Evolutionary conservation across 2,329 filamentous ascomycete genomes (phyloP), one percentile per base, ranked within the genome.

Genomic region (Ceratocystis variospora): DNA sequence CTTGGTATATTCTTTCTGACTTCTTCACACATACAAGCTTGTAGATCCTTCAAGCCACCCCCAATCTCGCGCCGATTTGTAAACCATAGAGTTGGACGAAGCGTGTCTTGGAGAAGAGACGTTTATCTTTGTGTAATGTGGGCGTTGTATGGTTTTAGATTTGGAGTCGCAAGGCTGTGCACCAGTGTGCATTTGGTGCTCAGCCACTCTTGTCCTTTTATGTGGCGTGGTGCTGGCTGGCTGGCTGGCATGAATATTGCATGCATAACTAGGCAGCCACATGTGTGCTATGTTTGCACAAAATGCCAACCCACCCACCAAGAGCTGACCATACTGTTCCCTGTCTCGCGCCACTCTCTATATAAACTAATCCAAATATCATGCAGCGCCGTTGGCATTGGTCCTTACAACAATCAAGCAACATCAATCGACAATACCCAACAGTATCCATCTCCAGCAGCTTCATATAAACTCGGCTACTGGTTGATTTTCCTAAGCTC

Each of bases 1-100:
- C 17, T 7, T 37, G 31, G 8, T 33, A 8, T 37, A 12, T 59
- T 59, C 55, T 59, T 37, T 59, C 28, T 37, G 28, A 7, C 55
- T 59, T 59, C 55, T 59, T 33, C n/a, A 59, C 37, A 53, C 19
- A 41, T 28, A 37, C 55, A 37, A 59, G 55, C 55, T n/a, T 59
- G 15, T n/a, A 33, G 33, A 59, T 37, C 55, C 55, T 37, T 8
- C 55, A 59, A 59, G 55, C 55, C 55, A 59, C 55, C 28, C 15
- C 4, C 55, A 37, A 33, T 59, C 28, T 59, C 33, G n/a, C 33
- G 48, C 28, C 4, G 12, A n/a, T n/a, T n/a, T 37, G 17, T 37
- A 37, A 19, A n/a, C 12, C 28, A 55, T 19, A 31, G 12, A 41
- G 37, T 41, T 53, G 15, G 48, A 53, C 48, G 48, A 53, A 19